A percentile compares a stretch with the other conserved stretches of the same genome.
Evolutionary conservation across 2,329 filamentous ascomycete species (phyloP).

Genomic region (Ploettnerulaceae sp.): DNA sequence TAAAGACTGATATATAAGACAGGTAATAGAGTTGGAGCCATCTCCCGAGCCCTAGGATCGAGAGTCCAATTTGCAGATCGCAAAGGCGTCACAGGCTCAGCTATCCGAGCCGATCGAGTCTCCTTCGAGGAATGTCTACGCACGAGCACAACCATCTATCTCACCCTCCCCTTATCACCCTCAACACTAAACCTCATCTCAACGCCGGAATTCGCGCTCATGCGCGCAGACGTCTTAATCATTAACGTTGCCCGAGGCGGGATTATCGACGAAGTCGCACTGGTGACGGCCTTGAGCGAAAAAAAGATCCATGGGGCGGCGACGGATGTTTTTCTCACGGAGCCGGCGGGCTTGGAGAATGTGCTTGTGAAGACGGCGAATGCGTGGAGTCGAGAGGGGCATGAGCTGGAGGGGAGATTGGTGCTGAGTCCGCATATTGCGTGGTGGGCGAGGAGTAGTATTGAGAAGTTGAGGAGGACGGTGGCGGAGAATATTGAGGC

Average conservation of each 20-base stretch:
- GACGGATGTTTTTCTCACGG: slow-evolving; percentile 32
- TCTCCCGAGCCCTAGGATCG: slow-evolving; percentile 23
- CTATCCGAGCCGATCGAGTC: slow-evolving; percentile 15
- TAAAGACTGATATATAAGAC: not conserved
- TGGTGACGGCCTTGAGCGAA: slow-evolving; percentile 29
- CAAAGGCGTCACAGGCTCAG: slow-evolving; percentile 12
- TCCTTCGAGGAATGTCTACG: slow-evolving; percentile 19
- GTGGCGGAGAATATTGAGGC: slow-evolving; percentile 44
- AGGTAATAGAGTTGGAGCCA: slow-evolving; percentile 24
- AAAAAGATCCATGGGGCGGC: slow-evolving; percentile 30
- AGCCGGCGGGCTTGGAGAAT: slow-evolving; percentile 39
- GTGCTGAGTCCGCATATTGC: slow-evolving; percentile 49
- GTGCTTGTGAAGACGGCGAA: slow-evolving; percentile 20
- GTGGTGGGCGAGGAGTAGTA: slow-evolving; percentile 46
- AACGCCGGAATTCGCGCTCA: slow-evolving; percentile 20
- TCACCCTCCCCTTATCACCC: slow-evolving; percentile 23
- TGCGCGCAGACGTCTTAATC: slow-evolving; percentile 24
- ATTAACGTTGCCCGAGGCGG: slow-evolving; percentile 34
- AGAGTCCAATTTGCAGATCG: slow-evolving; percentile 24
- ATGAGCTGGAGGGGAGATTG: slow-evolving; percentile 42
- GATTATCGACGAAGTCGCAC: slow-evolving; percentile 31
- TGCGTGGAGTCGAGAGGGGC: slow-evolving; percentile 17
- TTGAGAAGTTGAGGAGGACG: slow-evolving; percentile 41
- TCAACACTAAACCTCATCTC: slow-evolving; percentile 28
- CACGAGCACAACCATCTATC: slow-evolving; percentile 22